Conservation (phyloP, 2,329 filamentous ascomycete genomes). For the Dactylellina sp. region DNA sequence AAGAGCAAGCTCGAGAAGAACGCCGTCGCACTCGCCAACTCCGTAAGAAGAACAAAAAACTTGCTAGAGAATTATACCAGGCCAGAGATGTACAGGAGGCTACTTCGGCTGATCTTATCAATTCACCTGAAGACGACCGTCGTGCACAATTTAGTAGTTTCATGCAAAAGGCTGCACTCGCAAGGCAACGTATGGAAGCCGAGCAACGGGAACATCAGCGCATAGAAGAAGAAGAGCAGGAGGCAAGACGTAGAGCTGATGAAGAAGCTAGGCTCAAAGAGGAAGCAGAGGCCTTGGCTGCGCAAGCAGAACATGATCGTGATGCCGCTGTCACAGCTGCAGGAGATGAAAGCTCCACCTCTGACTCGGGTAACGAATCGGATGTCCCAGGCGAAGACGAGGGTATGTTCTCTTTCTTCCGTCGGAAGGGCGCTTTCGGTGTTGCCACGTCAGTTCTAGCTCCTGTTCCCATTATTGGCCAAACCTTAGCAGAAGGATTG, state of each 20-base stretch:
- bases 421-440: slow-evolving; percentile 34
- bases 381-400: slow-evolving; percentile 44
- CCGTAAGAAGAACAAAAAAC: slow-evolving; percentile 44
- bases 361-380: slow-evolving; percentile 51
- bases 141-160: slow-evolving; percentile 47
- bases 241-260: slow-evolving; percentile 23
- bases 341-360: slow-evolving; percentile 23
- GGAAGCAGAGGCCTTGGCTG: slow-evolving; percentile 27
- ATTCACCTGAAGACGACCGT: slow-evolving; percentile 46
- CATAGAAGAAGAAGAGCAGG: slow-evolving; percentile 7
- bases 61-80: slow-evolving; percentile 37
- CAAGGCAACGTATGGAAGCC: slow-evolving; percentile 51
- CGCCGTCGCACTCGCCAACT: slow-evolving; percentile 36
- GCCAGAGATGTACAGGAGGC: slow-evolving; percentile 48
- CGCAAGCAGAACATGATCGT: slow-evolving; percentile 26
- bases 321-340: slow-evolving; percentile 51
- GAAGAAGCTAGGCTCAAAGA: slow-evolving; percentile 41
- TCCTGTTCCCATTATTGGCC: slow-evolving; percentile 35
- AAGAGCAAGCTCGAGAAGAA: slow-evolving; percentile 33
- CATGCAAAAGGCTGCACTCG: slow-evolving; percentile 46
- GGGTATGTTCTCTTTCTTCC: slow-evolving; percentile 46
- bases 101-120: slow-evolving; percentile 24
- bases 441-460: slow-evolving; percentile 56
- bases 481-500: slow-evolving; percentile 22
- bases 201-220: slow-evolving; percentile 23